Base-by-base conservation (phyloP, 768 basidiomycete species). In the Mycena maculata region DNA sequence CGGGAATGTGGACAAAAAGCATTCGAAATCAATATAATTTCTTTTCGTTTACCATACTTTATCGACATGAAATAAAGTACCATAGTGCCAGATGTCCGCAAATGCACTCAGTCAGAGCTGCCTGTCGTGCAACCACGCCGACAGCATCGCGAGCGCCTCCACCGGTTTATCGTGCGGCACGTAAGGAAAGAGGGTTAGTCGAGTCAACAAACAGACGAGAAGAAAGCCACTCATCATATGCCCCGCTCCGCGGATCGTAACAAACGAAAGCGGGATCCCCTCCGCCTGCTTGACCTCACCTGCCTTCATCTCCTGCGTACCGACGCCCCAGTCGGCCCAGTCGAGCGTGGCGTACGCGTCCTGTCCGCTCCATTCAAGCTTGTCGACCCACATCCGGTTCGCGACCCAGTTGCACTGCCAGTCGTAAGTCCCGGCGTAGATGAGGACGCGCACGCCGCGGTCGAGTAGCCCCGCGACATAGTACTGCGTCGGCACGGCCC, bases 391-490 rank as follows among this genome's bases (percentile, higher is more conserved):
- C 44, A 87, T 81, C 72, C 87, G 87, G 77, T 94, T 95, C 18
- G 90, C 89, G 30, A 92, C 78, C 87, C 88, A 92, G 74, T 93
- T 92, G 74, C 92, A 93, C 67, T 90, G 90, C 90, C 90, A 92
- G 72, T 92, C 90, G 68, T 89, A 90, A 47, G 87, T 90, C 22
- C 91, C 91, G 1, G 89, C 89, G 68, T 93, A 93, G 50, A 91
- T 88, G 44, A 95, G 83, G 38, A 93, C 80, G 7, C 89, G 86
- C 22, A 96, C 78, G 1, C 90, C 90, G n/a, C 92, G 86, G 64
- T 95, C 92, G 11, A 95, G 85, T 41, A 95, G 85, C 8, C 81
- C 84, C 0, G 88, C 82, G 65, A 92, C 87, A 73, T 92, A 90
- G 80, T 88, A 78, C 76, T 90, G 84, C 45, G 90, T 83, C 66